A percentile compares a stretch with the other conserved stretches of the same genome.
Evolutionary conservation across 495 filamentous ascomycete species (phyloP).

Genomic region (Rhizodiscina lignyota): DNA sequence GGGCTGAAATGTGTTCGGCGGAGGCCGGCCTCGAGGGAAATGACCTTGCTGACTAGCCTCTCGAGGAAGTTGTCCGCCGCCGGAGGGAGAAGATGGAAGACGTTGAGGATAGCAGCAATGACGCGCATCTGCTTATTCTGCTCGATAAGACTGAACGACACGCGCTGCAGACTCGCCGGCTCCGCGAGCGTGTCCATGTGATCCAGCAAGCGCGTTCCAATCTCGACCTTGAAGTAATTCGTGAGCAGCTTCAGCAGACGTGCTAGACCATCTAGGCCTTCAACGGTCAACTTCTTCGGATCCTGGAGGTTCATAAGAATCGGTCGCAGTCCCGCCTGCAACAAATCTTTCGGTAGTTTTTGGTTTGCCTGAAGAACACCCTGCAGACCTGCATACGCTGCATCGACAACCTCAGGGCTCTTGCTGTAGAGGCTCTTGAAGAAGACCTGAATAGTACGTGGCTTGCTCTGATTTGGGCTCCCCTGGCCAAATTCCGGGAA

Average conservation of each 20-base stretch:
- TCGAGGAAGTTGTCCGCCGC: slow-evolving; percentile 85
- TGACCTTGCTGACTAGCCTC: slow-evolving; percentile 67
- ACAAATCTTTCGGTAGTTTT: slow-evolving; percentile 85
- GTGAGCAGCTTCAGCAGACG: slow-evolving; percentile 78
- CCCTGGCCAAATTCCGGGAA: slow-evolving; percentile 72
- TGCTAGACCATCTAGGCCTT: slow-evolving; percentile 80
- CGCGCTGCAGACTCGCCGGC: slow-evolving; percentile 58
- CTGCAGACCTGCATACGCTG: slow-evolving; percentile 75
- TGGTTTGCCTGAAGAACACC: slow-evolving; percentile 73
- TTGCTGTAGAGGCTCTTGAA: slow-evolving; percentile 94
- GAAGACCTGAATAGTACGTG: slow-evolving; percentile 82
- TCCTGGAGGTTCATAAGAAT: slow-evolving; percentile 94
- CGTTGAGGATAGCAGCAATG: slow-evolving; percentile 82
- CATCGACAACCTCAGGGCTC: slow-evolving; percentile 79
- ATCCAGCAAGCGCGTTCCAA: slow-evolving; percentile 75
- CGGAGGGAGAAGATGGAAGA: slow-evolving; percentile 84
- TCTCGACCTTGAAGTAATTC: slow-evolving; percentile 98
- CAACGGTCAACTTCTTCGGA: slow-evolving; percentile 73
- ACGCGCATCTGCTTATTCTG: slow-evolving; percentile 84
- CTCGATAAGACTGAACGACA: slow-evolving; percentile 86
- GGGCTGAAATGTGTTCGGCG: slow-evolving; percentile 85
- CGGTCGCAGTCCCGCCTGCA: slow-evolving; percentile 85
- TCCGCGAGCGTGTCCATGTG: slow-evolving; percentile 89
- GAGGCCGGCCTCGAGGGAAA: slow-evolving; percentile 74
- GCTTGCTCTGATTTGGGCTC: slow-evolving; percentile 53